phyloP scores from a whole-genome alignment of 2,329 filamentous ascomycete species.

The Aphanocladium album region DNA sequence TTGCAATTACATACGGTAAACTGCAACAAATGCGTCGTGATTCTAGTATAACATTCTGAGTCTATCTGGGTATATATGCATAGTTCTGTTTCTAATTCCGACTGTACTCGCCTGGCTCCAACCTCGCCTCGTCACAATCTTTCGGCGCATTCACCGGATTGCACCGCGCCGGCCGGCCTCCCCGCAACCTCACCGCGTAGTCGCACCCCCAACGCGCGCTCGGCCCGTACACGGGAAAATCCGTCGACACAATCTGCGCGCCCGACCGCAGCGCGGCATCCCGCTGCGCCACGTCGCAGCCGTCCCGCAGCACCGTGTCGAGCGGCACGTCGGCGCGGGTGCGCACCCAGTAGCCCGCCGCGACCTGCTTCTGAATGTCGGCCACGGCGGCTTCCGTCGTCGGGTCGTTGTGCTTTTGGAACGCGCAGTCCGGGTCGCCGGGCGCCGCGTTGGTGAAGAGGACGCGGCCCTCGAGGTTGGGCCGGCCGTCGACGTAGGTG shows the following conservation, averaged over 20 bases:
- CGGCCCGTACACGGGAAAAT: slow-evolving; percentile 43
- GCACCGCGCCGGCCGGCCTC: slow-evolving; percentile 24
- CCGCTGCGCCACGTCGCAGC: slow-evolving; percentile 35
- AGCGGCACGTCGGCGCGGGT: slow-evolving; percentile 43
- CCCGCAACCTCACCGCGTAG: slow-evolving; percentile 28
- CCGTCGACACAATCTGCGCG: slow-evolving; percentile 45
- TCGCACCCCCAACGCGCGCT: slow-evolving; percentile 41
- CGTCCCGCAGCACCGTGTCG: slow-evolving; percentile 33
- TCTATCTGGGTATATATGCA: background rate
- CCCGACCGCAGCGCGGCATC: slow-evolving; percentile 40
- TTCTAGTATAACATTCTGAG: background rate
- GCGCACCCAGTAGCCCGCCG: slow-evolving; percentile 44
- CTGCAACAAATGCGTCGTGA: too few relatives aligned
- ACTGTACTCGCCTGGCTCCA: slow-evolving; percentile 20
- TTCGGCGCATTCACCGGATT: slow-evolving; percentile 25
- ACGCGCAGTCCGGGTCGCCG: slow-evolving; percentile 40
- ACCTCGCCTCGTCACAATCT: slow-evolving; percentile 16
- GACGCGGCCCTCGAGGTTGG: slow-evolving; percentile 37
- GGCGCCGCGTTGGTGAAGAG: slow-evolving; percentile 45
- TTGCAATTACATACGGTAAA: too few relatives aligned
- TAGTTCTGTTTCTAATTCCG: slow-evolving; percentile 11
- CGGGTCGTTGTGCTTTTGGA: slow-evolving; percentile 43
- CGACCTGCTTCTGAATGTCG: slow-evolving; percentile 39
- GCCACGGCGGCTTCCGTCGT: slow-evolving; percentile 26
- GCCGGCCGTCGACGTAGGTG: slow-evolving; percentile 30